Base-by-base conservation (phyloP, 495 filamentous ascomycete genomes). In the Hypoxylon trugodes region DNA sequence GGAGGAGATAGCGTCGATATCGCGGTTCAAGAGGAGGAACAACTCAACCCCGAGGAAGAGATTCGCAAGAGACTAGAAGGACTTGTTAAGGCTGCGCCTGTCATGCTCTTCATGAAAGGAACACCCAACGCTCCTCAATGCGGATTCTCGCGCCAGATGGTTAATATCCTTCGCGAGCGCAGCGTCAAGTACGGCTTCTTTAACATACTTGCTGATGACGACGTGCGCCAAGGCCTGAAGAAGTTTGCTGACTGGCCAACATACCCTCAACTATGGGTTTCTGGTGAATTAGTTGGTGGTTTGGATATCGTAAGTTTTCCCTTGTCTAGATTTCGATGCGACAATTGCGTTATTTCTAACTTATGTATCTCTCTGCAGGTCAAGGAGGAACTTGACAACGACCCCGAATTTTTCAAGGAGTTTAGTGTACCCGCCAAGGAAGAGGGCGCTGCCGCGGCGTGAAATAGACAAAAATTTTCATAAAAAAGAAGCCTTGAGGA, bases 131-230 rank as follows among this genome's bases (percentile, higher is more conserved):
- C 86, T 53, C 95, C 95, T 5, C 92, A 97, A 76, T 98, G 95
- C 73, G 95, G 95, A 2, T 98, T 97, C 79, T 95, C 90, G 61
- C 83, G 93, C 49, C 92, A 97, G 77, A 72, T 96, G 32, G 96
- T 98, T 12, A 86, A 80, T 2, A 81, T 98, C 30, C 77, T 98
- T 54, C 86, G 95, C 54, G 93, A 97, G 79, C 86, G 88, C 57
- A 88, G 89, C 46, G 89, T 99, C 32, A 90, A 94, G 72, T 99
- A 98, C 76, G 96, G 95, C 5, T 98, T 98, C 82, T 99, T 99
- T 78, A 98, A 99, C 70, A 98, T 96, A 62, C 77, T 99, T 50
- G 95, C 95, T 61, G 95, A 99, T 75, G 95, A 99, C 69, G 95
- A 97, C 65, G 96, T 99, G 13, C 83, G 95, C 32, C 93, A 98